phyloP scores from a whole-genome alignment of 495 filamentous ascomycete species.

The Echria macrotheca region DNA sequence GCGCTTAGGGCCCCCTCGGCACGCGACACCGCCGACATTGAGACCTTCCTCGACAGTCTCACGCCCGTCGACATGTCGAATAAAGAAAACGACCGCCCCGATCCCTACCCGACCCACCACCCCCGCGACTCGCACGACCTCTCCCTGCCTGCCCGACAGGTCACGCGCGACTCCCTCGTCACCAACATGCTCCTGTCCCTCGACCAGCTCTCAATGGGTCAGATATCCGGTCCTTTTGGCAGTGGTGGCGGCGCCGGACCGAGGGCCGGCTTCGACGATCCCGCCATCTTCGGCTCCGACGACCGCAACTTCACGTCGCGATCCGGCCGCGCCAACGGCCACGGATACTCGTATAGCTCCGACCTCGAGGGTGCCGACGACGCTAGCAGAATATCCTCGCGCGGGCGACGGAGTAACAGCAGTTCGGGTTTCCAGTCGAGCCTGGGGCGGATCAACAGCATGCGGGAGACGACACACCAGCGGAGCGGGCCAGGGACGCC shows the following conservation, averaged over 20 bases:
- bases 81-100: conserved; percentile 29
- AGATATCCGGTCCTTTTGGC: conserved; percentile 29
- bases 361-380: conserved; percentile 63
- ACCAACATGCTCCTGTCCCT: conserved; percentile 89
- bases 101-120: conserved; percentile 24
- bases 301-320: conserved; percentile 33
- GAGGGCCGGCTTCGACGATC: conserved; percentile 25
- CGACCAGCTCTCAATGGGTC: conserved; percentile 64
- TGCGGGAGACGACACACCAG: conserved; percentile 40
- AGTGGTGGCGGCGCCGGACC: conserved; percentile 4
- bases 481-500: conserved; percentile 32
- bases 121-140: conserved; percentile 80
- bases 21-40: conserved; percentile 26
- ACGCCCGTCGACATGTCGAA: conserved; percentile 27
- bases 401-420: conserved; percentile 73
- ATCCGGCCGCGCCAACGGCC: conserved; percentile 49
- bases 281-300: conserved; percentile 23
- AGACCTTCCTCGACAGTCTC: conserved; percentile 30
- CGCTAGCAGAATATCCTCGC: conserved; percentile 56
- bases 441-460: conserved; percentile 59
- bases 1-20: conserved; percentile 23
- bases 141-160: conserved; percentile 67
- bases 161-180: conserved; percentile 78
- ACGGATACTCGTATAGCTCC: conserved; percentile 69
- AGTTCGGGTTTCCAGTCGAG: conserved; percentile 64